Percentiles rank a stretch among this genome's conserved stretches.
Evolutionary conservation across 2,329 filamentous ascomycete species (phyloP).

Genomic region (Hymenoscyphus infarciens): DNA sequence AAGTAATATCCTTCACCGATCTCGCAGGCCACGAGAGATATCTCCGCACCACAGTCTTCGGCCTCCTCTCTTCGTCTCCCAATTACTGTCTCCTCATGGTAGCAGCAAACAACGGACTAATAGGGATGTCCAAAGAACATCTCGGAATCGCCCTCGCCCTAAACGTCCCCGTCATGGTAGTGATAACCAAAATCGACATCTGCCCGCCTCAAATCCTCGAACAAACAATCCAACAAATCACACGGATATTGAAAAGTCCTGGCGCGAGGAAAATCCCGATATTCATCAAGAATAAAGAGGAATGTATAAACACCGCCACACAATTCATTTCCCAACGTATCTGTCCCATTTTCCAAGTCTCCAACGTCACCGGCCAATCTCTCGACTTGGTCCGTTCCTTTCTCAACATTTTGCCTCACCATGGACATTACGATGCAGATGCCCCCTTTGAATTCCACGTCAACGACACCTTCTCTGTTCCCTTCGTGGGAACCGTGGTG

Average conservation of each 20-base stretch:
- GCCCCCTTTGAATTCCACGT: conserved; percentile 92
- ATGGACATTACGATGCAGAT: conserved; percentile 85
- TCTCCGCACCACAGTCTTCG: conserved; percentile 92
- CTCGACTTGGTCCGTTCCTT: conserved; percentile 89
- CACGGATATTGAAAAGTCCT: conserved; percentile 88
- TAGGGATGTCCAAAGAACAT: conserved; percentile 98
- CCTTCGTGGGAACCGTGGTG: conserved; percentile 93
- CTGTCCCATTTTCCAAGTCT: conserved; percentile 96
- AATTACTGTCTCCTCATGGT: conserved; percentile 99
- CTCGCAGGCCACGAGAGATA: conserved; percentile 95
- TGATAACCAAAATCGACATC: conserved; percentile 97
- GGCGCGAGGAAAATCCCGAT: conserved; percentile 94
- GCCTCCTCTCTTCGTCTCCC: conserved; percentile 86
- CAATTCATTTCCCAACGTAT: conserved; percentile 95
- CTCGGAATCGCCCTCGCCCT: conserved; percentile 89
- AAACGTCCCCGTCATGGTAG: conserved; percentile 96
- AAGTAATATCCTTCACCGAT: conserved; percentile 96
- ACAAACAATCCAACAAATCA: conserved; percentile 88
- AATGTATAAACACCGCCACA: conserved; percentile 90
- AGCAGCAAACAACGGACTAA: conserved; percentile 92
- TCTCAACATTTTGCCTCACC: conserved; percentile 90
- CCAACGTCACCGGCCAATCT: conserved; percentile 91
- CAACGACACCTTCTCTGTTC: conserved; percentile 97
- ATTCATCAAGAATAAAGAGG: conserved; percentile 86
- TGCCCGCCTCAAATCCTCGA: conserved; percentile 93